phyloP scores from a whole-genome alignment of 176 grass and related monocot genomes.

The Triticum monococcum region DNA sequence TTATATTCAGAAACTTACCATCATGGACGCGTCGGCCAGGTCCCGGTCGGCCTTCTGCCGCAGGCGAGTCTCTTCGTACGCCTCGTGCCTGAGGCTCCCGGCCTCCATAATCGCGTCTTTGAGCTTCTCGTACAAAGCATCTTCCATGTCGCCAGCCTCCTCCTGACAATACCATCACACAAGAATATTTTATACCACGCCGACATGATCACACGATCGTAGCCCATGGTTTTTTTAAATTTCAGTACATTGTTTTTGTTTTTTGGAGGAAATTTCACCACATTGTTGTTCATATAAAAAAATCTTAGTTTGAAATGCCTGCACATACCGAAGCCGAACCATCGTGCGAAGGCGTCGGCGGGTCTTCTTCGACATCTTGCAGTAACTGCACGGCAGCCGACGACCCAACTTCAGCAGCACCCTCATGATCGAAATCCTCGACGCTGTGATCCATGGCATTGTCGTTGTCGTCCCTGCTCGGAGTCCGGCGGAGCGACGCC shows the following conservation, averaged over 20 bases:
- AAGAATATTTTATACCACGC: too few species aligned
- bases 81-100: slow-evolving; percentile 48
- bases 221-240: not conserved
- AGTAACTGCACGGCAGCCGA: not conserved
- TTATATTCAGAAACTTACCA: slow-evolving; percentile 15
- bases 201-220: not conserved
- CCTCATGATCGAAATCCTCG: not conserved
- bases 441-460: not conserved
- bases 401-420: not conserved
- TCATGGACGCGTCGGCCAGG: slow-evolving; percentile 39
- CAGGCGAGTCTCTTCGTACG: slow-evolving; percentile 54
- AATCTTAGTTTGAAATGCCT: not conserved
- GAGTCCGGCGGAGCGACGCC: not conserved
- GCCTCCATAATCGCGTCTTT: slow-evolving; percentile 48
- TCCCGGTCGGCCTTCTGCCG: slow-evolving; percentile 73
- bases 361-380: slow-evolving; percentile 23
- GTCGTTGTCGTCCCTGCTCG: not conserved
- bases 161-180: slow-evolving; percentile 25
- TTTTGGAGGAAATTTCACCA: not conserved
- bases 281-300: not conserved
- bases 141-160: slow-evolving; percentile 14
- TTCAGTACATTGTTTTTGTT: not conserved
- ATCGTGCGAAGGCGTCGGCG: not conserved
- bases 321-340: slow-evolving; percentile 44
- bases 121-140: slow-evolving; percentile 39